A percentile compares a stretch with the other conserved stretches of the same genome.
phyloP scores from a whole-genome alignment of 441 rosid genomes.

The Euphorbia schlechtendalii region DNA sequence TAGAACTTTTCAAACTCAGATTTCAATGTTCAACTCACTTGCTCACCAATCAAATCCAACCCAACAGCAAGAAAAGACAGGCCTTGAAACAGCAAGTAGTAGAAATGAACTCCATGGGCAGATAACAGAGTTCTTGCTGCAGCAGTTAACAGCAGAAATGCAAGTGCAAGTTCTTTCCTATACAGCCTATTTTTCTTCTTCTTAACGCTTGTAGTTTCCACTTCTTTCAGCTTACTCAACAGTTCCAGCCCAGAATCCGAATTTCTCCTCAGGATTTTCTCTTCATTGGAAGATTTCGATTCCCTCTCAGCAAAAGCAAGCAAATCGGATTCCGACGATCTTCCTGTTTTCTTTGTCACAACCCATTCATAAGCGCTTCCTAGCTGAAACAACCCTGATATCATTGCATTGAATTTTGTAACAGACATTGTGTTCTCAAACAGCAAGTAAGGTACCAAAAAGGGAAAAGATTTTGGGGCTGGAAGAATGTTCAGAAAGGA shows the following conservation, averaged over 20 bases:
- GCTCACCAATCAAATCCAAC: conserved; percentile 95
- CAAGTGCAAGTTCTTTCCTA: conserved; percentile 78
- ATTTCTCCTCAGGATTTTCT: conserved; percentile 56
- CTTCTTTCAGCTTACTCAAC: conserved; percentile 53
- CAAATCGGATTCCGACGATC: conserved; percentile 80
- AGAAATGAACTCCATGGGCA: conserved; percentile 88
- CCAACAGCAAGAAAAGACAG: conserved; percentile 77
- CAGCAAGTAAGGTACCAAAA: conserved; percentile 81
- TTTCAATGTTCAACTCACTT: conserved; percentile 36
- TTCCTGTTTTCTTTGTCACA: conserved; percentile 84
- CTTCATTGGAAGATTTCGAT: conserved; percentile 38
- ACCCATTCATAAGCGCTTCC: conserved; percentile 96
- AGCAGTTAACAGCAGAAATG: conserved; percentile 76
- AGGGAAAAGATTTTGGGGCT: conserved; percentile 73
- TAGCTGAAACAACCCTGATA: conserved; percentile 87
- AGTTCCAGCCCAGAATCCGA: conserved; percentile 70
- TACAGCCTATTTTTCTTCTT: conserved; percentile 56
- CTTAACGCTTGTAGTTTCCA: conserved; percentile 25
- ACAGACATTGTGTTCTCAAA: conserved; percentile 96
- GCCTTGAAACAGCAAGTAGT: conserved; percentile 86
- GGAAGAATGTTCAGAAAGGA: conserved; percentile 83
- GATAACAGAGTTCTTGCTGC: conserved; percentile 80
- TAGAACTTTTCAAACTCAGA: conserved; percentile 1
- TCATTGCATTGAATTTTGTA: conserved; percentile 92
- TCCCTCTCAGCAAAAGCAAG: conserved; percentile 74